Evolutionary conservation across 23 red algal species (phyloP).

Genomic region (Cyanidiococcus yangmingshanensis): DNA sequence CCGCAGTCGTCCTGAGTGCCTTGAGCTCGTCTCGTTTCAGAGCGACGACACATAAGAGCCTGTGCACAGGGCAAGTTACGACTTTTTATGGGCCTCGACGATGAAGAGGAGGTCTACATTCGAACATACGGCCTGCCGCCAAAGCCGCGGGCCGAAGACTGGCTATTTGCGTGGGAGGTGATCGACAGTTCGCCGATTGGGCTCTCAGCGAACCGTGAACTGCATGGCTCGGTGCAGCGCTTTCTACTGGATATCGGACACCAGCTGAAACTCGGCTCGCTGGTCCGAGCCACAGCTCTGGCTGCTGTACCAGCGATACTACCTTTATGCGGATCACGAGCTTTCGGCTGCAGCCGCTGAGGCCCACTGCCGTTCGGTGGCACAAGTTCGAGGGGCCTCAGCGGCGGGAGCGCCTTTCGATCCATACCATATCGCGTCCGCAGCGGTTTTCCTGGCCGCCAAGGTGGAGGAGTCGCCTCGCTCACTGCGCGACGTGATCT

Average conservation of each 20-base stretch:
- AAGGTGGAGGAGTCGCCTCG: slow-evolving; percentile 27
- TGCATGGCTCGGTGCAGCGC: not conserved
- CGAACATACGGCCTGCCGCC: not conserved
- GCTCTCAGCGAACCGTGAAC: not conserved
- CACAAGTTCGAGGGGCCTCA: not conserved
- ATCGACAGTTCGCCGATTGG: not conserved
- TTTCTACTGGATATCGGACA: not conserved
- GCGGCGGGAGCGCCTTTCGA: slow-evolving; percentile 1
- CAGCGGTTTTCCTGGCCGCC: slow-evolving; percentile 27
- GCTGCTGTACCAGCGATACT: slow-evolving; percentile 9
- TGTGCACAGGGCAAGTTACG: no score
- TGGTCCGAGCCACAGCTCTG: not conserved
- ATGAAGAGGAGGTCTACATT: slow-evolving; percentile 9
- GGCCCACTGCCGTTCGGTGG: not conserved
- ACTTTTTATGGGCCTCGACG: not conserved
- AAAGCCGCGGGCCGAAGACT: not conserved
- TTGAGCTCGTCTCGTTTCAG: no score
- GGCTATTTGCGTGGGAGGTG: slow-evolving; percentile 9
- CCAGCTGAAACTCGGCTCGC: slow-evolving; percentile 1
- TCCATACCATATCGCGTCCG: slow-evolving; percentile 20
- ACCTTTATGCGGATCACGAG: not conserved
- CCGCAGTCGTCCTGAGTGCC: no score
- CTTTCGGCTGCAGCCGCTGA: not conserved
- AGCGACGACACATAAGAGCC: no score
- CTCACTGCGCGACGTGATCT: slow-evolving; percentile 22